Evolutionary conservation across 192 early-diverging fungal species (phyloP), one percentile per base, ranked within the genome.

Genomic region (Gryganskiella cystojenkinii): DNA sequence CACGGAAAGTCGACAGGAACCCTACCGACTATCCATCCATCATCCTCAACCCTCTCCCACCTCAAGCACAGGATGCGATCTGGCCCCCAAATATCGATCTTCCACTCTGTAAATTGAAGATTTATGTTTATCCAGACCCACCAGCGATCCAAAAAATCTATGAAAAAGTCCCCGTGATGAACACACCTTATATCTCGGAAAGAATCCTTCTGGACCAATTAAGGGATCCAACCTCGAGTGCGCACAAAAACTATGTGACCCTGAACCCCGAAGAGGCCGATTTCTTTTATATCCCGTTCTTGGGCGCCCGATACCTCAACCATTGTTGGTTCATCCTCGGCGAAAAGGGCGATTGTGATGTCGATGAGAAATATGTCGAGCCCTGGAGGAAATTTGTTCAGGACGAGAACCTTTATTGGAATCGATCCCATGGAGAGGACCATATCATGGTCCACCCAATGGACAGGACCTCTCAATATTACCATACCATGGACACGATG

Each of bases 381-480:
- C 83, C 83, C 2, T 51, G 82, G 53, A 85, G 82, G 83, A 57
- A 82, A 45, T 33, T 69, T 35, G 64, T 85, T 7, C 76, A 73
- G 40, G 62, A 80, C 34, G 45, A 71, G 11, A 30, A 58, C 49
- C 76, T 71, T 27, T 82, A 71, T 31, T 85, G 83, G 83, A 82
- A 85, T 52, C 37, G 55, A 51, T 66, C 67, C 22, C 27, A 55
- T 28, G 83, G 83, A 3, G 45, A 50, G 35, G 61, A 76, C 53
- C 83, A 85, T 64, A 42, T 85, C 6, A 73, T 85, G 72, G 61
- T 81, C 17, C 83, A 85, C 51, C 76, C 83, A 4, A 85, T 85
- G 81, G 80, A 85, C 49, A 45, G 76, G 22, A 67, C 71, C 0
- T 80, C 56, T 40, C 74, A 61, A 37, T 84, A 84, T 53, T 84